Evolutionary conservation across 108 stramenopile genomes (phyloP).

Genomic region (Nitzschia putrida): DNA sequence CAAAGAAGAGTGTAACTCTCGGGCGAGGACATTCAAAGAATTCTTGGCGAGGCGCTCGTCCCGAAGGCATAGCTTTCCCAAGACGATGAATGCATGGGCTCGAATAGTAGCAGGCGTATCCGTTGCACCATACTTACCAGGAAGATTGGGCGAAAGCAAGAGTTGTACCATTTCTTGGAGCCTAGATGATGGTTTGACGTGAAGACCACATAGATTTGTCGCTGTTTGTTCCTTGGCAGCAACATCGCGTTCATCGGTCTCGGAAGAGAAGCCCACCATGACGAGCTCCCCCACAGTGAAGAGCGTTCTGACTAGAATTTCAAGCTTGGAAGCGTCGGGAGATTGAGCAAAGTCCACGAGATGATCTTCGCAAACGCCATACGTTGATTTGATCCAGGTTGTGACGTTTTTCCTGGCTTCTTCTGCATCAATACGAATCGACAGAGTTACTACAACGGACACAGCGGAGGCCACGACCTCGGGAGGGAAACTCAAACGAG

Average conservation of each 20-base stretch:
- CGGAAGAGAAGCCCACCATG: conserved; percentile 71
- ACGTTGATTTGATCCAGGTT: conserved; percentile 44
- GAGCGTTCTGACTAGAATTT: conserved; percentile 48
- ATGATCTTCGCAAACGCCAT: conserved; percentile 51
- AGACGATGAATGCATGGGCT: conserved; percentile 79
- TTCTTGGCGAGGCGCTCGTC: conserved; percentile 82
- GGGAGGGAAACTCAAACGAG: conserved; percentile 47
- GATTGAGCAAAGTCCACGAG: conserved; percentile 31
- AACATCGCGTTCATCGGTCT: conserved; percentile 32
- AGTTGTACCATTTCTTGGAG: conserved; percentile 61
- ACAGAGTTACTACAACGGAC: conserved; percentile 40
- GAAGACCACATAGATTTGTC: conserved; percentile 44
- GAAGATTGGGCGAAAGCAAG: conserved; percentile 54
- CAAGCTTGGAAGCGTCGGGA: conserved; percentile 9
- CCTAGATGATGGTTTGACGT: conserved; percentile 47
- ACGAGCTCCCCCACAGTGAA: conserved; percentile 67
- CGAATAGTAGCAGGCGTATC: conserved; percentile 39
- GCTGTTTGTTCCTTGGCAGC: conserved; percentile 4
- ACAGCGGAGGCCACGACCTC: conserved; percentile 61
- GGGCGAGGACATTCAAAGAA: conserved; percentile 78
- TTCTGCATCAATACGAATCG: background rate
- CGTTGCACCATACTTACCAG: conserved; percentile 29
- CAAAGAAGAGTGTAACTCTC: conserved; percentile 77
- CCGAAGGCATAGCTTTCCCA: conserved; percentile 92
- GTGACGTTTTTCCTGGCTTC: conserved; percentile 30